Percentiles rank a stretch among this genome's conserved stretches.
These are phyloP conservation scores for Malbranchea cinnamomea DNA, from an alignment of 2,329 filamentous ascomycete genomes.

Conservation along the genomic window DNA sequence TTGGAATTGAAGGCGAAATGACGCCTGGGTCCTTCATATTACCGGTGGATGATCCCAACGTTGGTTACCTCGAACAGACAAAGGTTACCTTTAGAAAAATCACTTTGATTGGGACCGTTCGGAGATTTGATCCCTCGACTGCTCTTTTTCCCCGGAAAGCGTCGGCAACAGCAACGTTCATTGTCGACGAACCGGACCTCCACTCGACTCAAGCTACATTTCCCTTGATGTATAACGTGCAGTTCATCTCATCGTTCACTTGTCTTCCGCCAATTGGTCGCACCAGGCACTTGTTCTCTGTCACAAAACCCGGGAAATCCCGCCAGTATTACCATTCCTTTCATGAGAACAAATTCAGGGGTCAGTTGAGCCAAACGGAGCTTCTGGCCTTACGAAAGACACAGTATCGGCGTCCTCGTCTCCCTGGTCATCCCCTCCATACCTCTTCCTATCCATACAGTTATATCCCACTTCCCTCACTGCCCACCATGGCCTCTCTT, in stretches of 20 bases:
- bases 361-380: too few species aligned
- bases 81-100: slow-evolving; percentile 7
- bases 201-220: slow-evolving; percentile 17
- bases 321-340: slow-evolving; percentile 6
- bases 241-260: slow-evolving; percentile 40
- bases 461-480: slow-evolving; percentile 16
- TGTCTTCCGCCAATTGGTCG: slow-evolving; percentile 33
- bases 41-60: slow-evolving; percentile 19
- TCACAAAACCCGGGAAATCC: slow-evolving; percentile 2
- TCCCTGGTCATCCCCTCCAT: slow-evolving; percentile 26
- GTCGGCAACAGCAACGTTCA: slow-evolving; percentile 14
- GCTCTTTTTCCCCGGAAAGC: slow-evolving; percentile 14
- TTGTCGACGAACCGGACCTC: slow-evolving; percentile 8
- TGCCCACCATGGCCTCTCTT: slow-evolving; percentile 11
- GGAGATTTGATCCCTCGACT: slow-evolving; percentile 8
- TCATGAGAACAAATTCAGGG: too few species aligned
- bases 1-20: slow-evolving; percentile 24
- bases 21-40: slow-evolving; percentile 24
- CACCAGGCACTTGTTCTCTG: slow-evolving; percentile 6
- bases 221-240: slow-evolving; percentile 35
- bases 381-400: too few species aligned
- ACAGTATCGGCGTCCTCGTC: slow-evolving; percentile 10
- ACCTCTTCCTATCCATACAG: slow-evolving; percentile 19
- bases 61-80: slow-evolving; percentile 8
- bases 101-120: slow-evolving; percentile 10